These are phyloP conservation scores for Rhynchosporium agropyri DNA, from an alignment of 2,329 filamentous ascomycete species.

Conservation along the genomic window DNA sequence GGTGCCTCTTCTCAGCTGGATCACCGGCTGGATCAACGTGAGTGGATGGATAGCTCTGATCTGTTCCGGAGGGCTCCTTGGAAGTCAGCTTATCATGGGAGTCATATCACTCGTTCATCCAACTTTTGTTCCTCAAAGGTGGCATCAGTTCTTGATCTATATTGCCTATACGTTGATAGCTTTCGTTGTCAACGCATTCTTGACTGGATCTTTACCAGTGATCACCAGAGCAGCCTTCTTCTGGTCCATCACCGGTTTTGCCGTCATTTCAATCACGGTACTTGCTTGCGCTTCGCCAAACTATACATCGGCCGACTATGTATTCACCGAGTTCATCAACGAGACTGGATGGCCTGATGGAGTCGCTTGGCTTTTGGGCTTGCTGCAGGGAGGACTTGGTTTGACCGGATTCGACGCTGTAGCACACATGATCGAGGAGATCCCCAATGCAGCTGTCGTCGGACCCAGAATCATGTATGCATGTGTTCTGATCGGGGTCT, in stretches of 20 bases:
- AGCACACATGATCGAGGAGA: constrained; percentile 54
- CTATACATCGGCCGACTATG: constrained; percentile 55
- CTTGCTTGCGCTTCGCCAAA: constrained; percentile 54
- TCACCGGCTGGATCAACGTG: constrained; percentile 53
- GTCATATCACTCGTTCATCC: constrained; percentile 54
- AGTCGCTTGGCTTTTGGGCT: constrained; percentile 55
- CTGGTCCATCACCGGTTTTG: constrained; percentile 56
- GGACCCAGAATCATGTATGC: constrained; percentile 54
- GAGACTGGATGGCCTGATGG: constrained; percentile 53
- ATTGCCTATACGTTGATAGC: constrained; percentile 52
- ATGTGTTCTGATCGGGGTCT: constrained; percentile 52
- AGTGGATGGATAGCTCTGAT: constrained; percentile 50
- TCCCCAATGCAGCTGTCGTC: constrained; percentile 52
- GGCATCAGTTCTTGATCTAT: constrained; percentile 57
- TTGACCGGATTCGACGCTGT: constrained; percentile 51
- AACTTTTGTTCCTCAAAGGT: constrained; percentile 53
- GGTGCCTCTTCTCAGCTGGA: constrained; percentile 48
- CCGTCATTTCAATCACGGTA: constrained; percentile 54
- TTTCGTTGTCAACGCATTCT: constrained; percentile 52
- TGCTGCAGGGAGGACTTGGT: constrained; percentile 56
- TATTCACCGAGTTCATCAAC: constrained; percentile 58
- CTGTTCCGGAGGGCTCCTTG: constrained; percentile 55
- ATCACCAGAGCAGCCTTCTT: constrained; percentile 53
- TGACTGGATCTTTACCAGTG: constrained; percentile 52
- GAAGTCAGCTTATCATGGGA: constrained; percentile 56